A percentile compares a stretch with the other conserved stretches of the same genome.
Conservation (phyloP, 257 asterid species). For the Nicotiana sylvestris region DNA sequence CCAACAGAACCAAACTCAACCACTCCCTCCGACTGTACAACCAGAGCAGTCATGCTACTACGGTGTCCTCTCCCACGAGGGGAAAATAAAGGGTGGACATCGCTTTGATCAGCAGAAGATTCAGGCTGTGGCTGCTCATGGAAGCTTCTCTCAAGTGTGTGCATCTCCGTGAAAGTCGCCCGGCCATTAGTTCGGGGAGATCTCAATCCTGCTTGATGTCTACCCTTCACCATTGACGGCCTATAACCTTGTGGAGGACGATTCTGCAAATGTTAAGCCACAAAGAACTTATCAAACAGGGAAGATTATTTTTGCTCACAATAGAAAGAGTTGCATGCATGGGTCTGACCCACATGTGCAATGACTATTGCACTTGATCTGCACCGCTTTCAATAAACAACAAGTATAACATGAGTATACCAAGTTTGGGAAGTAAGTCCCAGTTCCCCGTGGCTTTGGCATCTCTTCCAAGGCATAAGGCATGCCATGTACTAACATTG, state of each 20-base stretch:
- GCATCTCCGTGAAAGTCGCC: slow-evolving; percentile 28
- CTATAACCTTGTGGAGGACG: slow-evolving; percentile 40
- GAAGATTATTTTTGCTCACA: background rate
- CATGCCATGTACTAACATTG: slow-evolving; percentile 30
- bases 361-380: slow-evolving; percentile 9
- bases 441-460: slow-evolving; percentile 76
- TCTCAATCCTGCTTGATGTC: slow-evolving; percentile 35
- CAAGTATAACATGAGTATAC: slow-evolving; percentile 32
- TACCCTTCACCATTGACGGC: slow-evolving; percentile 40
- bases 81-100: slow-evolving; percentile 24
- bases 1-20: slow-evolving; percentile 32
- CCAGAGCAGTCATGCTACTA: slow-evolving; percentile 22
- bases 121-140: slow-evolving; percentile 31
- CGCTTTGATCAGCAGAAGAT: slow-evolving; percentile 24
- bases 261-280: slow-evolving; percentile 33
- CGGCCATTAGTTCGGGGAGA: slow-evolving; percentile 35
- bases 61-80: slow-evolving; percentile 36
- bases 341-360: background rate
- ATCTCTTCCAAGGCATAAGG: slow-evolving; percentile 55
- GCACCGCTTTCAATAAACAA: slow-evolving; percentile 1
- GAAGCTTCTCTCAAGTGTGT: slow-evolving; percentile 35
- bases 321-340: slow-evolving; percentile 7
- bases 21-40: slow-evolving; percentile 33
- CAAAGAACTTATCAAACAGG: slow-evolving; percentile 11
- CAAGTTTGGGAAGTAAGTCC: slow-evolving; percentile 72